Evolutionary conservation across 2,329 filamentous ascomycete genomes (phyloP), one percentile per base, ranked within the genome.

Genomic region (Talaromyces sp.): DNA sequence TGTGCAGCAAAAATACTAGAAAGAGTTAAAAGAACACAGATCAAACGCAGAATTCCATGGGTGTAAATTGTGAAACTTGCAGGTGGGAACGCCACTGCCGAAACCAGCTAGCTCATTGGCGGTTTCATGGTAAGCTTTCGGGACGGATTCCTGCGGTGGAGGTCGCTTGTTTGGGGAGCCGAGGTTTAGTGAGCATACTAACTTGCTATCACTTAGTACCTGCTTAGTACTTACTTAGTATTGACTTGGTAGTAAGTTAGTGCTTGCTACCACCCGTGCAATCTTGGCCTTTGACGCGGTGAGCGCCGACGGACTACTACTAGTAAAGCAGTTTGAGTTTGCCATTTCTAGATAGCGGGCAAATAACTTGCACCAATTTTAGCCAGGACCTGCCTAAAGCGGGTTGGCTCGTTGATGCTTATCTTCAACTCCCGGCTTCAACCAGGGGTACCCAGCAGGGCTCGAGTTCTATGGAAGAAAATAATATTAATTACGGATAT

Each of bases 81-180:
- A 38, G 7, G 35, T n/a, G 17, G 35, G 8, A 38, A 14, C 5
- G 35, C 31, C 32, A 38, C 32, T 29, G 14, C 49, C 21, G 13
- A 14, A 52, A 52, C 49, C 24, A 29, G 26, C 19, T 50, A 29
- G 26, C 13, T 6, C 49, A 26, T 27, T 29, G 49, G 49, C 24
- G 49, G 43, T 52, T 52, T 52, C 49, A 52, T 29, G 26, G 49
- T 52, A 52, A 46, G 49, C 49, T 52, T 52, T 52, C 49, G 49
- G 49, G 49, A 52, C 49, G 49, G 49, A 52, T 52, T 52, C 49
- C 49, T 52, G 19, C 14, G 14, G 49, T 52, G 49, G 49, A 52
- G 49, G 2, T 52, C 27, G 49, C 49, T 21, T 52, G 43, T 46
- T 46, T 46, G 43, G 43, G 43, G 43, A 46, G 43, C 43, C 43